A percentile compares a stretch with the other conserved stretches of the same genome.
Conservation (phyloP, 345 rosid genomes). For the Rhodomyrtus tomentosa region DNA sequence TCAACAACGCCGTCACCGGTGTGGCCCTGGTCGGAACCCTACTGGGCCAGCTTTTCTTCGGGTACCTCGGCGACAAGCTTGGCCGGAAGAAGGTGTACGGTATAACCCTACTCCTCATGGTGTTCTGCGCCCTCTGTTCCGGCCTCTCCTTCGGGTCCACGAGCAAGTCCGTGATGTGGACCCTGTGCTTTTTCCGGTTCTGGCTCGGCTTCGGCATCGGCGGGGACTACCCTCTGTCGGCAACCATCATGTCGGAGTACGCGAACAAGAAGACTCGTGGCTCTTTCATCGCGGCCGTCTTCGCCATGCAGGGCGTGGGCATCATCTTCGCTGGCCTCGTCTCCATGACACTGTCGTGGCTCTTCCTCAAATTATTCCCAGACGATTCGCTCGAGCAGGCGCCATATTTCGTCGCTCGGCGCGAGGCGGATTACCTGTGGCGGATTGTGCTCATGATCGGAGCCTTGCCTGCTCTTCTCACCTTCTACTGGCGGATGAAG, state of each 20-base stretch:
- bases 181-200: conserved; percentile 58
- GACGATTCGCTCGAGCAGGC: neutral
- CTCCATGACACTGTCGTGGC: conserved; percentile 16
- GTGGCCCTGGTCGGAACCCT: conserved; percentile 46
- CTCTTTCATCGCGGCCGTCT: conserved; percentile 36
- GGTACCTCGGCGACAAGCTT: conserved; percentile 56
- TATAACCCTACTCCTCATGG: conserved; percentile 46
- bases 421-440: conserved; percentile 30
- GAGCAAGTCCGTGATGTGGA: conserved; percentile 23
- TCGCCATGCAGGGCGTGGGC: conserved; percentile 51
- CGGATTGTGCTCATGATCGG: conserved; percentile 43
- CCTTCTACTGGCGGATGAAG: conserved; percentile 44
- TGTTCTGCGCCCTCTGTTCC: conserved; percentile 32
- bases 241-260: conserved; percentile 60
- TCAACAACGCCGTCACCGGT: conserved; percentile 33
- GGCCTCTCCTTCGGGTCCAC: conserved; percentile 44
- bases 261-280: conserved; percentile 41
- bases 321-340: conserved; percentile 36
- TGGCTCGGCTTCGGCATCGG: conserved; percentile 79
- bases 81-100: conserved; percentile 55
- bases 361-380: conserved; percentile 1
- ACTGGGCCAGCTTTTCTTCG: conserved; percentile 42
- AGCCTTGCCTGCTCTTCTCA: conserved; percentile 28
- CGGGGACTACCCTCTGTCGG: conserved; percentile 69
- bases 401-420: conserved; percentile 15